A percentile compares a stretch with the other conserved stretches of the same genome.
Conservation (phyloP, 345 rosid genomes). For the Cardamine chenopodiifolia region DNA sequence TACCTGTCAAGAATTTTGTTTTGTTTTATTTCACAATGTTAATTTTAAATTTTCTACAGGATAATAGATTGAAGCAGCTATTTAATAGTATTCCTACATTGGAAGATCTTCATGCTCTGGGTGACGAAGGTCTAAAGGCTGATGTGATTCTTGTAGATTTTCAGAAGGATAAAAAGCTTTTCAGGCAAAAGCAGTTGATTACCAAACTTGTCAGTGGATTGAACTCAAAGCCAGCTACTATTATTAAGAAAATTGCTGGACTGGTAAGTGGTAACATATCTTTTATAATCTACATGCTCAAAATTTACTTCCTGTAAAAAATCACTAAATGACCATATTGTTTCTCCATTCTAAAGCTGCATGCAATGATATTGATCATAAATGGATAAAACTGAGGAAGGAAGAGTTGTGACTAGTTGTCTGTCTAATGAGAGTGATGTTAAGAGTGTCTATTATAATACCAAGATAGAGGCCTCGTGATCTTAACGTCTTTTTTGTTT, state of each 20-base stretch:
- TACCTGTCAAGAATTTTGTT: constrained; percentile 6
- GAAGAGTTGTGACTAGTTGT: constrained; percentile 23
- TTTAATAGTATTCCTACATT: constrained; percentile 75
- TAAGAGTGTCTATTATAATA: constrained; percentile 21
- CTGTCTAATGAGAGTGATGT: constrained; percentile 28
- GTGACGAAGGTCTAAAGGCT: constrained; percentile 68
- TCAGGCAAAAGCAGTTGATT: constrained; percentile 82
- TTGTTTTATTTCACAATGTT: constrained; percentile 9
- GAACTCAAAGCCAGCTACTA: constrained; percentile 83
- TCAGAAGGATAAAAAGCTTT: constrained; percentile 84
- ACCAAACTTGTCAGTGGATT: constrained; percentile 76
- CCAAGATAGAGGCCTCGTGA: constrained; percentile 12
- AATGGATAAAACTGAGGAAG: constrained; percentile 22
- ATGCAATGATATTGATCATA: constrained; percentile 12
- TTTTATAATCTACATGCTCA: constrained; percentile 1
- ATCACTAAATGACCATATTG: constrained; percentile 10
- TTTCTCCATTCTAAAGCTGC: constrained; percentile 6
- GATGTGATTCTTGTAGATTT: constrained; percentile 87
- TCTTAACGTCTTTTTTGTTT: constrained; percentile 6
- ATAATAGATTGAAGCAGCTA: constrained; percentile 74
- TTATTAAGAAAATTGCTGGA: constrained; percentile 91
- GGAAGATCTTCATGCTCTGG: constrained; percentile 86
- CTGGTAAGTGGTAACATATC: constrained; percentile 79
- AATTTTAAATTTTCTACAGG: constrained; percentile 49
- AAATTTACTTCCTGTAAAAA: background rate